Base-by-base conservation (phyloP, 345 rosid species). In the Eucalyptus camaldulensis region DNA sequence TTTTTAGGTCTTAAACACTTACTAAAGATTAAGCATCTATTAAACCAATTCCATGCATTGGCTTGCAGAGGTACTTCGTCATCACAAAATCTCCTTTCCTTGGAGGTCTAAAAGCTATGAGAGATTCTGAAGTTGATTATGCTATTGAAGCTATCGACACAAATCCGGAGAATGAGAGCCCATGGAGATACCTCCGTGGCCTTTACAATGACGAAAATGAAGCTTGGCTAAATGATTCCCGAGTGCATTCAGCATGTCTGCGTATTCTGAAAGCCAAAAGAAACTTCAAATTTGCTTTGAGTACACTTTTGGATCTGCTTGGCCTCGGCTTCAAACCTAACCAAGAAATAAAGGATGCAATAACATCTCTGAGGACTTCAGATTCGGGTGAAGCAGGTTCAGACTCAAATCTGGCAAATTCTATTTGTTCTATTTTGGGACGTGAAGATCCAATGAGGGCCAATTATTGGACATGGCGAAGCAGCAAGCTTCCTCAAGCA, bases 171-270 rank as follows among this genome's bases (percentile, higher is more conserved):
- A 98, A 98, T 24, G 99, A 97, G 93, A 95, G 99, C 89, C 95
- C 98, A 16, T 97, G 99, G 98, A 92, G 98, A 87, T 98, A 96
- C 95, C 96, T 95, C 44, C 93, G 94, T 65, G 97, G 98, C 51
- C 98, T 97, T 87, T 97, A 96, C 95, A 95, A 93, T 87, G 96
- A 89, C 14, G 92, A 95, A 69, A 86, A 85, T 17, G 87, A 91
- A 50, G 92, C 92, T 40, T 94, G 92, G 97, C 89, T 95, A 86
- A 93, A 91, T 60, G 95, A 96, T 94, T 92, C 94, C 40, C 91
- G 89, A 87, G 93, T 96, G 27, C 90, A 97, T 24, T 94, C 95
- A 4, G 92, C 93, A 44, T 98, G 99, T 92, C 91, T 97, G 91
- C 90, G 90, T 53, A 94, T 95, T 88, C 91, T 97, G 88, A 94